Evolutionary conservation across 1,284 basidiomycete species (phyloP).

Genomic region (Ustilago cynodontis): DNA sequence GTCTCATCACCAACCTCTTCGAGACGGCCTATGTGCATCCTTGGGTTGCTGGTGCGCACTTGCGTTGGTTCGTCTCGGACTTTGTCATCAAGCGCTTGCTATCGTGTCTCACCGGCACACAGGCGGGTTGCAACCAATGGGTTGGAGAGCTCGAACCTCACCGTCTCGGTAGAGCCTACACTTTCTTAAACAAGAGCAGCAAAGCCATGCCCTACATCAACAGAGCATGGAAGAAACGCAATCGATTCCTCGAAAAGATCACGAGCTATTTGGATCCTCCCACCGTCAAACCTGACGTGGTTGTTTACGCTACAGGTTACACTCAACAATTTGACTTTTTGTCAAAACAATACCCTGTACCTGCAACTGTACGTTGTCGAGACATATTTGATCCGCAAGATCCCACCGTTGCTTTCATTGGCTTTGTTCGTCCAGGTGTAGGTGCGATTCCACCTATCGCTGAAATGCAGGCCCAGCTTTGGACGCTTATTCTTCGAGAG

Average conservation of each 20-base stretch:
- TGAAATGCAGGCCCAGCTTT: conserved; percentile 78
- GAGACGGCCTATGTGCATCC: conserved; percentile 74
- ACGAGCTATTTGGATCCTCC: conserved; percentile 71
- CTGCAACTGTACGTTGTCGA: conserved; percentile 74
- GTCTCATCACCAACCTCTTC: conserved; percentile 75
- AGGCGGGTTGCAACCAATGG: conserved; percentile 79
- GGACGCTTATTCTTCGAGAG: conserved; percentile 74
- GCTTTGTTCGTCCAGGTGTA: conserved; percentile 76
- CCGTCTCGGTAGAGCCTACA: conserved; percentile 75
- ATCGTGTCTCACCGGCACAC: conserved; percentile 77
- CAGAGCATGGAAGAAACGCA: conserved; percentile 73
- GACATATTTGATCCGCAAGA: conserved; percentile 74
- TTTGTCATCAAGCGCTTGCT: conserved; percentile 77
- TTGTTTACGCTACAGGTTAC: conserved; percentile 72
- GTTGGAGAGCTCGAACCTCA: conserved; percentile 76
- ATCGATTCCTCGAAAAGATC: conserved; percentile 66
- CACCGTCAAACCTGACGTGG: conserved; percentile 73
- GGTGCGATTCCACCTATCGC: conserved; percentile 79
- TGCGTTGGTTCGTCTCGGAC: conserved; percentile 78
- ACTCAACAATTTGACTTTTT: conserved; percentile 75
- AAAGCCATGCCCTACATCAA: conserved; percentile 68
- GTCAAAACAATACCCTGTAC: conserved; percentile 72
- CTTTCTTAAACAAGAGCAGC: conserved; percentile 72
- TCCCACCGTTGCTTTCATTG: conserved; percentile 75
- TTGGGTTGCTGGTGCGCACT: conserved; percentile 73